A percentile compares a stretch with the other conserved stretches of the same genome.
These are phyloP conservation scores for Apiospora malaysiana DNA, from an alignment of 2,329 filamentous ascomycete species.

Conservation along the genomic window DNA sequence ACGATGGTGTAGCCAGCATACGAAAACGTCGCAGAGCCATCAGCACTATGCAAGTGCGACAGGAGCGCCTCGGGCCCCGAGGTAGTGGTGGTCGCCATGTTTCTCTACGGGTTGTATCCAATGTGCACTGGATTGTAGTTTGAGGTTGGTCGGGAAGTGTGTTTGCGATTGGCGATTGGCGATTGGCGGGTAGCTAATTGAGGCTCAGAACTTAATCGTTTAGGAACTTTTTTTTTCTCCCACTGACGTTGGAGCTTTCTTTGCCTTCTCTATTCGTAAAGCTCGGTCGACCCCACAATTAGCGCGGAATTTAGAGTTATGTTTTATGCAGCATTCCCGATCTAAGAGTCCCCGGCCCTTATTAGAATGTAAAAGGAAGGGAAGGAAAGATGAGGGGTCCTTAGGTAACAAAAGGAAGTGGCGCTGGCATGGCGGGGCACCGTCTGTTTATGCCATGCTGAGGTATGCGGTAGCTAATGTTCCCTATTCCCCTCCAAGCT, in stretches of 20 bases:
- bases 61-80: slow-evolving; percentile 58
- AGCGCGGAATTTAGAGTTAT: slow-evolving; percentile 14
- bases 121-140: background rate
- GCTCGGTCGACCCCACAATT: background rate
- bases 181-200: background rate
- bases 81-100: slow-evolving; percentile 44
- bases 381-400: background rate
- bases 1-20: slow-evolving; percentile 80
- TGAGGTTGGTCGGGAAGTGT: background rate
- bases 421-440: background rate
- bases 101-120: background rate
- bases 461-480: background rate
- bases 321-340: slow-evolving; percentile 16
- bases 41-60: slow-evolving; percentile 70
- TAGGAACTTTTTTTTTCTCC: slow-evolving; percentile 27
- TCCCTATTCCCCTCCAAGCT: background rate
- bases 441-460: background rate
- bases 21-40: slow-evolving; percentile 81
- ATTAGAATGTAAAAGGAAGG: background rate
- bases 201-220: slow-evolving; percentile 13
- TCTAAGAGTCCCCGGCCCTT: background rate
- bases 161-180: background rate
- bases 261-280: background rate
- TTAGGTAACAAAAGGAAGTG: background rate
- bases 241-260: background rate